phyloP scores from a whole-genome alignment of 768 basidiomycete genomes.

The Boletus fagicola region DNA sequence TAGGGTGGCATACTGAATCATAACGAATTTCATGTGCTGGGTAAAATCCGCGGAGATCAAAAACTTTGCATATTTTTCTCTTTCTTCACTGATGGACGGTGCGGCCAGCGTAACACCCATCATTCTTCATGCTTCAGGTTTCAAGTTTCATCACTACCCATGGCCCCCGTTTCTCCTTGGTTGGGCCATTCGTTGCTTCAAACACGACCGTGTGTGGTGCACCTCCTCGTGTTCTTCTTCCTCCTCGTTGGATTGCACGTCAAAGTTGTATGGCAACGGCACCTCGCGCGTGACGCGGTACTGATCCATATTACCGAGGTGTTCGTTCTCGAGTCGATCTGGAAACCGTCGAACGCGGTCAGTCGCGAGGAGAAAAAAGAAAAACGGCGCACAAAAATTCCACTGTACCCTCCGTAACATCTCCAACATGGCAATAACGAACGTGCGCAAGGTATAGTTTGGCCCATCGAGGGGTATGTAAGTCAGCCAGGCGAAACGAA shows the following conservation, averaged over 20 bases:
- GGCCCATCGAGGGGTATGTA: conserved; percentile 65
- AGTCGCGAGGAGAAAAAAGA: conserved; percentile 1
- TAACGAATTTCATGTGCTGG: no score
- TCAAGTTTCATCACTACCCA: not conserved
- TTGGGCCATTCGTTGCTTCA: not conserved
- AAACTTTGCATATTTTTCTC: not conserved
- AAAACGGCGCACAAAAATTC: conserved; percentile 72
- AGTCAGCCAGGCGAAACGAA: conserved; percentile 81
- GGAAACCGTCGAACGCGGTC: not conserved
- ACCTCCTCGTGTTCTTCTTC: conserved; percentile 43
- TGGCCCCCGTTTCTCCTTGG: not conserved
- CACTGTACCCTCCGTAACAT: conserved; percentile 81
- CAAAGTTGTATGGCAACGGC: conserved; percentile 72
- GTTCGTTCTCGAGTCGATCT: conserved; percentile 88
- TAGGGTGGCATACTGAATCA: no score
- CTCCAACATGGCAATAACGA: conserved; percentile 70
- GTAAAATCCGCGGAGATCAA: no score
- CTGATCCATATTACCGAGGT: conserved; percentile 93
- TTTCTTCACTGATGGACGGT: not conserved
- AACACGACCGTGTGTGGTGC: not conserved
- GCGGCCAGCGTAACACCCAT: not conserved
- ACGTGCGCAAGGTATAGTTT: conserved; percentile 54
- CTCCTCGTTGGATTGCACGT: conserved; percentile 46
- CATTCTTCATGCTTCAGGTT: not conserved
- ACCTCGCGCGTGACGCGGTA: conserved; percentile 87